phyloP scores from a whole-genome alignment of 176 grass and related monocot species.

The Panicum miliaceum region DNA sequence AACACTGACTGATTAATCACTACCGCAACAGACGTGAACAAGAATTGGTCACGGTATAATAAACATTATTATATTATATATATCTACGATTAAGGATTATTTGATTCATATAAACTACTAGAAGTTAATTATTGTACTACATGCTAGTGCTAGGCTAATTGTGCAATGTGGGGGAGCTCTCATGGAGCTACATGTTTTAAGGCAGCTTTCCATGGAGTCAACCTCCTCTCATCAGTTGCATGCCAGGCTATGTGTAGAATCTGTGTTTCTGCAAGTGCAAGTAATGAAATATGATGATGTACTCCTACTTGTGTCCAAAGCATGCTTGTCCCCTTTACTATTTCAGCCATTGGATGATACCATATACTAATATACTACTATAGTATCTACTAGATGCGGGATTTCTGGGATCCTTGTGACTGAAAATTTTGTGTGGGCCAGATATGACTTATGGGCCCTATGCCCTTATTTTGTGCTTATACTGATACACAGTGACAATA shows the following conservation, averaged over 20 bases:
- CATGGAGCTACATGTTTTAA: constrained; percentile 95
- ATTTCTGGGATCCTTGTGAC: constrained; percentile 45
- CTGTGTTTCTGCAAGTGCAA: constrained; percentile 41
- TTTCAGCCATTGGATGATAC: constrained; percentile 22
- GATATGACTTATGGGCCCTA: background rate
- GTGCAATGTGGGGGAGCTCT: constrained; percentile 48
- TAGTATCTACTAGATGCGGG: constrained; percentile 27
- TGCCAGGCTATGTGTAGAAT: constrained; percentile 47
- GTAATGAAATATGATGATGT: constrained; percentile 49
- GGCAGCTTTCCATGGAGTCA: constrained; percentile 62
- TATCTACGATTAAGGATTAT: constrained; percentile 40
- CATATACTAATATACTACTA: background rate
- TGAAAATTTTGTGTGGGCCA: constrained; percentile 14
- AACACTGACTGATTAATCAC: constrained; percentile 46
- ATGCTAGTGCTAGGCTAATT: constrained; percentile 37
- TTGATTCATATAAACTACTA: constrained; percentile 37
- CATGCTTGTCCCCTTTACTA: constrained; percentile 31
- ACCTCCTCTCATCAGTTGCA: constrained; percentile 41
- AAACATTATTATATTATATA: constrained; percentile 31
- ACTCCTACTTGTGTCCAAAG: constrained; percentile 37
- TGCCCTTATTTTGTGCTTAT: constrained; percentile 7
- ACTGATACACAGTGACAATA: background rate
- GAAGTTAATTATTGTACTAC: constrained; percentile 28
- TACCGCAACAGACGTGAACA: constrained; percentile 25
- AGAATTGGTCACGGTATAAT: constrained; percentile 46